Evolutionary conservation across 257 asterid species (phyloP).

Genomic region (Prunella vulgaris): DNA sequence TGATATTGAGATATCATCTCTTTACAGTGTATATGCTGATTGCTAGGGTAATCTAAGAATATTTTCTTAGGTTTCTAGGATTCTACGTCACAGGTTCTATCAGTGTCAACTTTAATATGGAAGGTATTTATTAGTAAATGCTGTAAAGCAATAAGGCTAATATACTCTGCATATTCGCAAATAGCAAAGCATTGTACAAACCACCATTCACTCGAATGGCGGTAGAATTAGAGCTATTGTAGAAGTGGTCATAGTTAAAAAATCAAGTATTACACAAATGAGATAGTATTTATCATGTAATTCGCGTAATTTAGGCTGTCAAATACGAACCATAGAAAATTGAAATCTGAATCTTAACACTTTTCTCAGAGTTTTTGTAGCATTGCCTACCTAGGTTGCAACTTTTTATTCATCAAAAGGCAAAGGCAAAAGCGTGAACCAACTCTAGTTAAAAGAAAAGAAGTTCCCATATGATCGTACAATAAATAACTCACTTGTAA

Average conservation of each 20-base stretch:
- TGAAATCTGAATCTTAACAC: not conserved
- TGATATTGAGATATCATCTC: no score
- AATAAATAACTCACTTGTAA: not conserved
- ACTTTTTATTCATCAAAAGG: not conserved
- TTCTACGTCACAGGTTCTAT: no score
- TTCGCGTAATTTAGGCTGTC: not conserved
- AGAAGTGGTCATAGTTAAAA: not conserved
- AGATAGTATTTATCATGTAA: not conserved
- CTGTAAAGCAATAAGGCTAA: not conserved
- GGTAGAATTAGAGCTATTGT: not conserved
- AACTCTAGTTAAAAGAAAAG: not conserved
- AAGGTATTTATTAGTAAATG: not conserved
- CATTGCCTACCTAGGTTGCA: not conserved
- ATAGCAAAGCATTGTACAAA: not conserved
- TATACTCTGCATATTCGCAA: not conserved
- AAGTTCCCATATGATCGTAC: not conserved
- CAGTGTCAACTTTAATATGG: not conserved
- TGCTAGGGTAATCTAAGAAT: no score
- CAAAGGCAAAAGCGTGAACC: not conserved
- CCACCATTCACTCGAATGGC: not conserved
- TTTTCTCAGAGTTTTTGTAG: conserved; percentile 15
- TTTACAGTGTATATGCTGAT: no score
- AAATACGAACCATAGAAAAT: conserved; percentile 1
- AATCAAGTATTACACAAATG: not conserved
- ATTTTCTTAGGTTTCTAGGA: no score